These are phyloP conservation scores for Aegilops tauschii DNA, from an alignment of 176 grass and related monocot species.

Conservation along the genomic window DNA sequence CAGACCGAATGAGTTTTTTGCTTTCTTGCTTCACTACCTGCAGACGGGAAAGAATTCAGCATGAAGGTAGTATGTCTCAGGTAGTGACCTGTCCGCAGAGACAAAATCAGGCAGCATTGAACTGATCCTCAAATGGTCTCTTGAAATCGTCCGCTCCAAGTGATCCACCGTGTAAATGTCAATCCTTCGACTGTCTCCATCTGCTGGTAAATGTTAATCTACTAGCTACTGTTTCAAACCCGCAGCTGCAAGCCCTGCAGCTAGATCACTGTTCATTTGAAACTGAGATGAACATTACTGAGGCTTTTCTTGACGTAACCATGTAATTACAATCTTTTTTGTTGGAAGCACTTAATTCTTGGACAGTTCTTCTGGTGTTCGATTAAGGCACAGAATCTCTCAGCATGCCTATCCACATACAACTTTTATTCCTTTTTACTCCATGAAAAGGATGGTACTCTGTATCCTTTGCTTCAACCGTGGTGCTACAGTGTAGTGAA, in stretches of 20 bases:
- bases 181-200: not conserved
- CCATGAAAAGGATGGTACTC: not conserved
- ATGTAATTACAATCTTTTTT: no score
- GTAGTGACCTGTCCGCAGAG: not conserved
- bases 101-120: conserved; percentile 13
- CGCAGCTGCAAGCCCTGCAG: not conserved
- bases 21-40: conserved; percentile 14
- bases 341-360: not conserved
- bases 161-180: not conserved
- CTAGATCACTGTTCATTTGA: not conserved
- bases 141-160: not conserved
- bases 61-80: conserved; percentile 11
- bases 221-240: not conserved
- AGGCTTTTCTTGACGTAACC: not conserved
- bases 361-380: not conserved
- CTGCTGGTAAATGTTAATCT: not conserved
- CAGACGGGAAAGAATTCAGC: conserved; percentile 50
- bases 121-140: not conserved
- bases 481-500: no score
- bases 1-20: not conserved
- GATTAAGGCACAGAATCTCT: not conserved
- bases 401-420: not conserved
- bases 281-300: not conserved
- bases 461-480: not conserved
- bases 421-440: not conserved